Base-by-base conservation (phyloP, 805 yeast species). In the Dipodascopsis uninucleata region DNA sequence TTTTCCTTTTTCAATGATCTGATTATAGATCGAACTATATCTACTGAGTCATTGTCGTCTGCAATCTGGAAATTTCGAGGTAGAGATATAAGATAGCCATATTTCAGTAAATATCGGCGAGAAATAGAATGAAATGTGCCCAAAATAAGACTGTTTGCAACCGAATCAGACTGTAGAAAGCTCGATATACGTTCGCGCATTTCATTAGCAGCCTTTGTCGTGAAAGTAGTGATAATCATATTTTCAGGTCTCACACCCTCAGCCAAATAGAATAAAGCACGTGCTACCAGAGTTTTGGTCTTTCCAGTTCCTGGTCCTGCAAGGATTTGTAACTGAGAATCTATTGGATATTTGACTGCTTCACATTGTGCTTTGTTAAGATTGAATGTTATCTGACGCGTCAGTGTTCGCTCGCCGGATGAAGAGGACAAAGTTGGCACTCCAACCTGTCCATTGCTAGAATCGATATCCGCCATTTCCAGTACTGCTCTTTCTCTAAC, bases 101-200 rank as follows among this genome's bases (percentile, higher is more conserved):
- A 75, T 18, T 67, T 68, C 46, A 72, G 69, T 23, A 88, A 62
- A 25, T 83, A 69, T 35, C 79, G 64, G 47, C 73, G 72, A 59
- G 96, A 86, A 12, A 90, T 73, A 38, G 94, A 78, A 62, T 90
- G 98, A 62, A 90, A 90, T 0, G 97, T 93, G 1, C 97, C 97
- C 26, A 89, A 77, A 45, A 81, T 64, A 17, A 90, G 62, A 0
- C 47, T 29, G 36, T 71, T 70, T 1, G 68, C 61, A 2, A 70
- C 53, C 28, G 50, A 39, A 12, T 44, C 54, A n/a, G 45, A 58
- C 4, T 58, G 39, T 16, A 55, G 16, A 2, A n/a, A n/a, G 5
- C 43, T 47, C 20, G 50, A 40, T 3, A 90, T 64, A 32, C 97
- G 70, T 25, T 77, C 82, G 9, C 69, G 65, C 85, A 90, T 81